A percentile compares a stretch with the other conserved stretches of the same genome.
Conservation (phyloP, 352 stramenopile genomes). For the Phytophthora citricola region DNA sequence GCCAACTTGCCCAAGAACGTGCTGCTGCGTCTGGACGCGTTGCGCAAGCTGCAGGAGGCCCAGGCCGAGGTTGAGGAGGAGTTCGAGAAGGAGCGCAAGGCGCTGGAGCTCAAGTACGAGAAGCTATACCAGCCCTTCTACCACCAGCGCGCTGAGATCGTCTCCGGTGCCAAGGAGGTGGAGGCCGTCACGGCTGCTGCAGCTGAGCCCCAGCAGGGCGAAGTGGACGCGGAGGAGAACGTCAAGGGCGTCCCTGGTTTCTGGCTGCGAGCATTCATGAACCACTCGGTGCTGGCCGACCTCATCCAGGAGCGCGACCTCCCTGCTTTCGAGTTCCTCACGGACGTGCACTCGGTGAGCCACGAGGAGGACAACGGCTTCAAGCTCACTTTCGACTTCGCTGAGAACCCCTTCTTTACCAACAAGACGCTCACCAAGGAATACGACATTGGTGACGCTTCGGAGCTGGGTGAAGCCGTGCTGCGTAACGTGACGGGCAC, state of each 20-base stretch:
- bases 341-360: slow-evolving; percentile 76
- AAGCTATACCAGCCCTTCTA: slow-evolving; percentile 90
- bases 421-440: slow-evolving; percentile 86
- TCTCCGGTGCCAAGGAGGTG: slow-evolving; percentile 81
- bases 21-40: slow-evolving; percentile 68
- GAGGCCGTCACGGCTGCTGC: slow-evolving; percentile 59
- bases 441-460: slow-evolving; percentile 89
- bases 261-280: slow-evolving; percentile 87
- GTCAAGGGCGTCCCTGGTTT: slow-evolving; percentile 87
- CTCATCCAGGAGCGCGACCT: slow-evolving; percentile 86
- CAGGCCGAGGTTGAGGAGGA: slow-evolving; percentile 80
- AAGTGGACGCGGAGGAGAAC: slow-evolving; percentile 51
- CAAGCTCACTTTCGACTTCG: slow-evolving; percentile 86
- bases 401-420: slow-evolving; percentile 78
- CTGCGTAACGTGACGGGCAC: slow-evolving; percentile 80
- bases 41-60: slow-evolving; percentile 81
- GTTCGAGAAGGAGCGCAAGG: slow-evolving; percentile 88
- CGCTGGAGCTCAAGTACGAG: slow-evolving; percentile 89
- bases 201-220: slow-evolving; percentile 45
- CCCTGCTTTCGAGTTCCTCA: slow-evolving; percentile 78
- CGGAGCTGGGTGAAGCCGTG: slow-evolving; percentile 79
- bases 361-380: slow-evolving; percentile 88
- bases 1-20: slow-evolving; percentile 75
- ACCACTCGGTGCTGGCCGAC: slow-evolving; percentile 82
- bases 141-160: slow-evolving; percentile 72